These are phyloP conservation scores for Pseudogymnoascus sp. DNA, from an alignment of 2,329 filamentous ascomycete genomes.

Conservation along the genomic window DNA sequence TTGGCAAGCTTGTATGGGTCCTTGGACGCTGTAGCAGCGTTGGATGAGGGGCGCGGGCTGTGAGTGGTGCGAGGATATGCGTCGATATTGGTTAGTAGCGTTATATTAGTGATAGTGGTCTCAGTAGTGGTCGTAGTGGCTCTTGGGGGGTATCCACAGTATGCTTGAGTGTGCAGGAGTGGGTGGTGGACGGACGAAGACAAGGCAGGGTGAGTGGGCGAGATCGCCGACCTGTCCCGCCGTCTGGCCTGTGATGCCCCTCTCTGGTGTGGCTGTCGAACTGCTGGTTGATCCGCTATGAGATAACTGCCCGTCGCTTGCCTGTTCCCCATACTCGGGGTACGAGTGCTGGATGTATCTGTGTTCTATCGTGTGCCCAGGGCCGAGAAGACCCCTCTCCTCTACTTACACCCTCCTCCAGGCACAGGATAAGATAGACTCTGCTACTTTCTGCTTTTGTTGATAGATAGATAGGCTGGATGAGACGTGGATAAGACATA, in stretches of 20 bases:
- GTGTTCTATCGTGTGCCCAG: not conserved
- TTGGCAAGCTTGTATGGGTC: conserved; percentile 2
- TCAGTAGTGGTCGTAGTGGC: not conserved
- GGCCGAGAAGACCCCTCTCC: not conserved
- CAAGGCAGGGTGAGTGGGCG: not conserved
- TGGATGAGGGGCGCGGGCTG: not conserved
- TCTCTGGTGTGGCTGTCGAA: not conserved
- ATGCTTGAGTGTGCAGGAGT: conserved; percentile 4
- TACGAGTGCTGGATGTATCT: not conserved
- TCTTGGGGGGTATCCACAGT: not conserved
- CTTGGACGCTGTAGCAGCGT: not conserved
- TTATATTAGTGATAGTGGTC: not conserved
- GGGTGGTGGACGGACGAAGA: not conserved
- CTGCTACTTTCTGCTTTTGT: not conserved
- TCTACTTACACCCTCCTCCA: not conserved
- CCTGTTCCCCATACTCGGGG: not conserved
- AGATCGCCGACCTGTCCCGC: conserved; percentile 5
- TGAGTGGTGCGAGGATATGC: not conserved
- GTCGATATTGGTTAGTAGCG: not conserved
- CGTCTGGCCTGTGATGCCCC: not conserved
- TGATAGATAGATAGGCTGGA: not conserved
- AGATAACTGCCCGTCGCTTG: conserved; percentile 5
- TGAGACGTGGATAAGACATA: not conserved
- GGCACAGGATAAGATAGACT: not conserved
- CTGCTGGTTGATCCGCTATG: not conserved